Base-by-base conservation (phyloP, 2,329 filamentous ascomycete genomes). In the Nectriaceae sp. region DNA sequence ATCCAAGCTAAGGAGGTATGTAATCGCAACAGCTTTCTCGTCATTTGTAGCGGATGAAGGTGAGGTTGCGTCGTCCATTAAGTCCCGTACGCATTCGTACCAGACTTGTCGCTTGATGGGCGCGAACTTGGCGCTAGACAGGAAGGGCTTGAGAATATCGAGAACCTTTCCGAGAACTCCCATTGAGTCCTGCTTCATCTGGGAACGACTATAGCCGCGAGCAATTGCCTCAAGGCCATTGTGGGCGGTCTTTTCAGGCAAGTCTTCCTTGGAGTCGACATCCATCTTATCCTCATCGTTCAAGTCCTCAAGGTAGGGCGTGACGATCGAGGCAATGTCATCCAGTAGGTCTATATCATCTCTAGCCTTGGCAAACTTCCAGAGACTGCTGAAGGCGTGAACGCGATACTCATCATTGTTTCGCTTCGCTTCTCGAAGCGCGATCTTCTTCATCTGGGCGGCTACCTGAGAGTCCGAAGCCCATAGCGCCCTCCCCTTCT, bases 391-490 rank as follows among this genome's bases (percentile, higher is more conserved):
- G 54, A 96, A 80, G 1, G 89, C 89, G 67, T 89, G 79, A 18
- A 87, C 86, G 13, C 89, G 83, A 69, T 97, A 99, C 6, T 77
- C 76, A n/a, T 85, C 82, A 62, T 97, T 97, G 64, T 92, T 93
- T 24, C 94, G 83, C 74, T 94, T 97, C 8, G 91, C 91, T 77
- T 99, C 94, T 48, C 93, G 82, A 15, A 93, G 68, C 4, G 82
- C 82, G 55, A 96, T 87, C 78, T 92, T 92, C 73, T 87, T 88
- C 73, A 92, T 84, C 58, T 86, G 78, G 8, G 80, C 76, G 11
- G 80, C 79, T 20, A 89, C 70, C 10, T 65, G 63, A 0, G 65
- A 52, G 54, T 87, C 79, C 5, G 68, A 66, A 40, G 75, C 70
- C 75, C 84, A 85, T 22, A 89, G 73, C 6, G 68, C 68, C 55